These are phyloP conservation scores for Plectosphaerella sp. DNA, from an alignment of 2,329 filamentous ascomycete species.

Conservation along the genomic window DNA sequence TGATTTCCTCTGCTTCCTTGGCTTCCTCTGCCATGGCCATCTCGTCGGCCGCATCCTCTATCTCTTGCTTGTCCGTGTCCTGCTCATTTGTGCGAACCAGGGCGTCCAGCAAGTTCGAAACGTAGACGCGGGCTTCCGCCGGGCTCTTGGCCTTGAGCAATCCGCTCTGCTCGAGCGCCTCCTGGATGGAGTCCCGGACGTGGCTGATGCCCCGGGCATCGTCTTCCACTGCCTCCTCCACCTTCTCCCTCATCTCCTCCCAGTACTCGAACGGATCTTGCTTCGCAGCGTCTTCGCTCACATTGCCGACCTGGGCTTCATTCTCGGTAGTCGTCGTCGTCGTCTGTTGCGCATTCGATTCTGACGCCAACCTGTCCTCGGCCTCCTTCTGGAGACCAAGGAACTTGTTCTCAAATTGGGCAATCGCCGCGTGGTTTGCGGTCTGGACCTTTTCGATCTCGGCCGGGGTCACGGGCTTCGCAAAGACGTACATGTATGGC, in stretches of 20 bases:
- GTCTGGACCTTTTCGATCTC: conserved; percentile 73
- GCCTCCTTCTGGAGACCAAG: conserved; percentile 40
- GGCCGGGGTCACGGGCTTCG: conserved; percentile 72
- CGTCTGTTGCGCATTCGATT: background rate
- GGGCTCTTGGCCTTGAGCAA: conserved; percentile 40
- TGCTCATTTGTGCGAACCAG: conserved; percentile 27
- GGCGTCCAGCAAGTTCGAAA: conserved; percentile 46
- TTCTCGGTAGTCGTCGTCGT: background rate
- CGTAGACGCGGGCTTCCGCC: conserved; percentile 40
- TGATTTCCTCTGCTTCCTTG: too few relatives aligned
- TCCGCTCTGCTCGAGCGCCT: conserved; percentile 51
- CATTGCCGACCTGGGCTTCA: conserved; percentile 11
- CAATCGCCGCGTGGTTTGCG: conserved; percentile 57
- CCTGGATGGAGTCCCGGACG: conserved; percentile 49
- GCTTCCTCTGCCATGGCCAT: too few relatives aligned
- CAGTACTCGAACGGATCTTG: conserved; percentile 35
- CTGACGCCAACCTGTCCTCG: conserved; percentile 12
- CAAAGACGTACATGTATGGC: conserved; percentile 84
- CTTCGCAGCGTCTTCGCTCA: conserved; percentile 9
- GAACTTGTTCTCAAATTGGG: conserved; percentile 63
- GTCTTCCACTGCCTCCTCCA: conserved; percentile 53
- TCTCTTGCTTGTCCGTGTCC: background rate
- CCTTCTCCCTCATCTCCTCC: conserved; percentile 49
- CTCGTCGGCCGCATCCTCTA: background rate
- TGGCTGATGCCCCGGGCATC: conserved; percentile 48